Conservation (phyloP, 441 rosid genomes). For the Croton setiger region DNA sequence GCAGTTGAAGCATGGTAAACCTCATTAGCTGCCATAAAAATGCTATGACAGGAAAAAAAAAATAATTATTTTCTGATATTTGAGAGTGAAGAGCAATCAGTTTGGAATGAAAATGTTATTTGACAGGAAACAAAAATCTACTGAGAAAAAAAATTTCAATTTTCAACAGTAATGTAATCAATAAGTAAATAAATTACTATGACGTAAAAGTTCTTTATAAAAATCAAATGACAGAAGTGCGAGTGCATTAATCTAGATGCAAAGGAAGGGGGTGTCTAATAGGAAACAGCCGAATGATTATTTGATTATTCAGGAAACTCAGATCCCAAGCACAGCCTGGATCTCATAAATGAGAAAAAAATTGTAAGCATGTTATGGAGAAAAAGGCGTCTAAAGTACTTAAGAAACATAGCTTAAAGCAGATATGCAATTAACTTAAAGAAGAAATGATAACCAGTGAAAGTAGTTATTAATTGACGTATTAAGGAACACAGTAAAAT, state of each 20-base stretch:
- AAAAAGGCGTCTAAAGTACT: neutral
- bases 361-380: neutral
- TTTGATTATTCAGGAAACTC: too few relatives aligned
- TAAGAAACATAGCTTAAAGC: neutral
- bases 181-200: neutral
- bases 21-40: conserved; percentile 94
- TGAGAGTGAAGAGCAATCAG: neutral
- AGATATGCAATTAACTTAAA: neutral
- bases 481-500: neutral
- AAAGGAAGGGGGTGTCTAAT: too few relatives aligned
- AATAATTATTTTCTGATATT: neutral
- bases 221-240: neutral
- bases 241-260: neutral
- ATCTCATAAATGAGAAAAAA: neutral
- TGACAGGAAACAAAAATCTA: neutral
- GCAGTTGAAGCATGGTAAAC: conserved; percentile 91
- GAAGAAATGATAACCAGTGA: neutral
- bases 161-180: neutral
- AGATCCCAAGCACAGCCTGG: too few relatives aligned
- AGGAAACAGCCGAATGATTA: too few relatives aligned
- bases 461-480: neutral
- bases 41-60: conserved; percentile 44
- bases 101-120: neutral
- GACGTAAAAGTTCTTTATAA: neutral
- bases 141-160: neutral